Evolutionary conservation across 768 basidiomycete genomes (phyloP), one percentile per base, ranked within the genome.

Genomic region (Crucibulum laeve): DNA sequence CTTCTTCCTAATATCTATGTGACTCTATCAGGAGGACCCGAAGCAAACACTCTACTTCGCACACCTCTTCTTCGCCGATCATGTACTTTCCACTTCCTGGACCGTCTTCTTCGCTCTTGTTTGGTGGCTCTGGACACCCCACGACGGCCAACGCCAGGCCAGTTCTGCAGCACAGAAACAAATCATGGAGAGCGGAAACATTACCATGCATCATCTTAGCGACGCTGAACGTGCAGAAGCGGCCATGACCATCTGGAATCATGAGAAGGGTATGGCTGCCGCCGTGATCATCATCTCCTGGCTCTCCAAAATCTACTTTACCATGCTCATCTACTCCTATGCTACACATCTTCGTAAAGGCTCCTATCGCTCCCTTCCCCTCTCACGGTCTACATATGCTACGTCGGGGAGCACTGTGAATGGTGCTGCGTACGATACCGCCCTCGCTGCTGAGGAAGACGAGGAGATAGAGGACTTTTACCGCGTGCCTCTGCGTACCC

Each of bases 251-350:
- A 82, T 98, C 21, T 98, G 96, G 96, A 77, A 85, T 50, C 73
- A 84, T 42, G 96, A 99, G 69, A 91, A 91, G 58, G 84, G 84
- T 2, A 77, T 79, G 8, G 92, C 94, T 0, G 77, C 79, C 0
- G 65, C 76, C 5, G 80, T 95, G 38, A 81, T 99, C 46, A 62
- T 89, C 13, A 42, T 85, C 3, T 90, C 92, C 11, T 99, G 93
- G 93, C 49, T 91, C 19, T 68, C 77, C 59, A 97, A 97, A 95
- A 72, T 95, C 44, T 99, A 96, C 70, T 93, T 99, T 63, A 85
- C 87, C 34, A 66, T 87, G 32, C 64, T 93, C 44, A 68, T 98
- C 23, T 99, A 98, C 64, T 97, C 95, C 11, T 97, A 89, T 61
- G 93, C 92, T 3, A 71, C 80, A 2, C 96, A 97, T 62, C 83